Evolutionary conservation across 2,329 filamentous ascomycete genomes (phyloP), one percentile per base, ranked within the genome.

Genomic region (Neopestalotiopsis rosae): DNA sequence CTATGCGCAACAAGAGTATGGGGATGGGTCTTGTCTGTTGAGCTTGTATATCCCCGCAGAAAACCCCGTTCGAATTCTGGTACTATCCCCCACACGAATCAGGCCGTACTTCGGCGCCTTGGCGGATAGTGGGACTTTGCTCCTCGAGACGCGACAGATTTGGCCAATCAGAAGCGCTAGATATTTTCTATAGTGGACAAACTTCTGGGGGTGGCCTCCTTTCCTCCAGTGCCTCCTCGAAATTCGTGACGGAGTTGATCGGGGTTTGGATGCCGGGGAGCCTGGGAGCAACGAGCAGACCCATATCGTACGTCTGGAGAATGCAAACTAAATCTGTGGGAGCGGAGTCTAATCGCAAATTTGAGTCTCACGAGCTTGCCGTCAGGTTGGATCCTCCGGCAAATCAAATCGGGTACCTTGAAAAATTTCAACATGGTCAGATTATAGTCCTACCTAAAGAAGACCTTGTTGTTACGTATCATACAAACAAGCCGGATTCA

Each of bases 91-190:
- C n/a, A 42, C 38, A 67, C 58, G 52, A 61, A 64, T 52, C 65
- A 72, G 74, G 73, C 71, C 73, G 68, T 74, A 74, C 72, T 63
- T 76, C 74, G 73, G 74, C 70, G 73, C 68, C 73, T 75, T 76
- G 72, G 74, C 73, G 67, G 34, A 68, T 59, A 64, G 42, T 20
- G 40, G 45, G 6, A n/a, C 63, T 20, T 63, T 2, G 24, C 30
- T 58, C 63, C 49, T 28, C 63, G 63, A 66, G 63, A 66, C 63
- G 63, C 63, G 63, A 56, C 49, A 9, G 9, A 32, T 14, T 17
- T 4, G 7, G 14, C 63, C 42, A 66, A 56, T 34, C 42, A 56
- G 10, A 7, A 38, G 3, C 5, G 24, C n/a, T 14, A 34, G 10
- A 12, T 30, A 28, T 57, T n/a, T 13, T 24, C 13, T 32, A 34